A percentile compares a stretch with the other conserved stretches of the same genome.
phyloP scores from a whole-genome alignment of 192 early-diverging fungal genomes.

The Podila clonocystis region DNA sequence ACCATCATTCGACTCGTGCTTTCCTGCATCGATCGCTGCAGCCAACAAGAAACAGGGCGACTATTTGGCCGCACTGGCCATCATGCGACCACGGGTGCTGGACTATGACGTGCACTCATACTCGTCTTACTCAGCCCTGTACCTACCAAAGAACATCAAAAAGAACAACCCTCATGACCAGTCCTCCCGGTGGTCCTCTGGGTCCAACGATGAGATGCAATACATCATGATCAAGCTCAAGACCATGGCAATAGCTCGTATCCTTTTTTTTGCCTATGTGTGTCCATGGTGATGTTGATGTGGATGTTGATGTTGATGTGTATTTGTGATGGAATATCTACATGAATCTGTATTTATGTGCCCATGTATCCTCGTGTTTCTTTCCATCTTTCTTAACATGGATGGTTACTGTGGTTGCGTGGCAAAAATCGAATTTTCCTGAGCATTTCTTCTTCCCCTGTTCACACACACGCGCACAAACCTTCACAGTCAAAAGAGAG shows the following conservation, averaged over 20 bases:
- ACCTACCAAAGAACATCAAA: conserved; percentile 86
- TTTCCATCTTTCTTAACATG: no score
- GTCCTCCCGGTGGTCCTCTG: conserved; percentile 90
- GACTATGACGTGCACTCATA: conserved; percentile 75
- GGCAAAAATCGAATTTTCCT: no score
- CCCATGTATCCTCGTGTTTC: no score
- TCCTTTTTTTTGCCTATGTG: conserved; percentile 10
- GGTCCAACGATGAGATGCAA: conserved; percentile 91
- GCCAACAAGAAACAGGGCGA: conserved; percentile 37
- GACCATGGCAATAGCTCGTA: conserved; percentile 85
- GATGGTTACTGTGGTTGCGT: no score
- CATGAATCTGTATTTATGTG: no score
- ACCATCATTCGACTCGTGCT: background rate
- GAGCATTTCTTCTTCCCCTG: no score
- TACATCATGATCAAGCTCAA: conserved; percentile 93
- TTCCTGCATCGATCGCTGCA: background rate
- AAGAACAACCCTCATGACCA: conserved; percentile 89
- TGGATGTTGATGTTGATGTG: no score
- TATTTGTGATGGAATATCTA: no score
- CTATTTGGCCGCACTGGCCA: conserved; percentile 42
- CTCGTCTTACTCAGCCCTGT: conserved; percentile 87
- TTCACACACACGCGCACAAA: no score
- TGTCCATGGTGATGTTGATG: no score
- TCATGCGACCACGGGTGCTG: conserved; percentile 44
- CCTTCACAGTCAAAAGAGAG: no score